A percentile compares a stretch with the other conserved stretches of the same genome.
These are phyloP conservation scores for Tephrocybe sp. DNA, from an alignment of 768 basidiomycete species.

Conservation along the genomic window DNA sequence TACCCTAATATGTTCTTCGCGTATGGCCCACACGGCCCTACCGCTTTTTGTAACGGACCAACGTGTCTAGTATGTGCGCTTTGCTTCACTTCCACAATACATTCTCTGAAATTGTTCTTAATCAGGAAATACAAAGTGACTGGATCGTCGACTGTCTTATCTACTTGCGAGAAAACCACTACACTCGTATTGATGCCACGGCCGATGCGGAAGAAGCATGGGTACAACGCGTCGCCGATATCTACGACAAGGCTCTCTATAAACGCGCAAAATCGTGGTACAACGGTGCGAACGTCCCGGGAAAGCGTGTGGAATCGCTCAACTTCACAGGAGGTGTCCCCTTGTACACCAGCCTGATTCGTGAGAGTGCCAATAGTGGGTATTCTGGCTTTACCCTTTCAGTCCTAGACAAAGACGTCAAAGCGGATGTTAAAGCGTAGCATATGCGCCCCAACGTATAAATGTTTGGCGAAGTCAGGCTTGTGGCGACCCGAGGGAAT, in stretches of 20 bases:
- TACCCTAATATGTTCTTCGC: constrained; percentile 28
- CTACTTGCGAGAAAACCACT: constrained; percentile 15
- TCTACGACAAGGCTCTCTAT: constrained; percentile 15
- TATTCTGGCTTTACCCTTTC: constrained; percentile 15
- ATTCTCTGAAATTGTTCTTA: background rate
- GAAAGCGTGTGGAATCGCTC: constrained; percentile 21
- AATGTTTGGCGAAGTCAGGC: constrained; percentile 3
- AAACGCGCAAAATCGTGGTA: constrained; percentile 25
- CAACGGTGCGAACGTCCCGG: constrained; percentile 25
- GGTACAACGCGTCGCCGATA: constrained; percentile 13
- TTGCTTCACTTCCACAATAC: background rate
- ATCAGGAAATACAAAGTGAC: constrained; percentile 24
- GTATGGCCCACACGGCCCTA: constrained; percentile 26
- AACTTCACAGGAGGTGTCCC: constrained; percentile 25
- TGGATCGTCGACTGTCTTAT: constrained; percentile 24
- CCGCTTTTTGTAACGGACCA: constrained; percentile 26
- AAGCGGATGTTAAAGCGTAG: no score
- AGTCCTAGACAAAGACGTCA: background rate
- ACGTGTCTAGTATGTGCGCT: constrained; percentile 20
- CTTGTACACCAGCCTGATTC: constrained; percentile 16
- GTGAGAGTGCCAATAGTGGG: constrained; percentile 18
- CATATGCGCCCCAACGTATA: no score
- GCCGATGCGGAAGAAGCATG: constrained; percentile 14
- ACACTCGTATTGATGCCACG: constrained; percentile 12
- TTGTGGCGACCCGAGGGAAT: background rate